Percentiles rank a stretch among this genome's conserved stretches.
phyloP scores from a whole-genome alignment of 345 rosid species.

The Eutrema heterophyllum region DNA sequence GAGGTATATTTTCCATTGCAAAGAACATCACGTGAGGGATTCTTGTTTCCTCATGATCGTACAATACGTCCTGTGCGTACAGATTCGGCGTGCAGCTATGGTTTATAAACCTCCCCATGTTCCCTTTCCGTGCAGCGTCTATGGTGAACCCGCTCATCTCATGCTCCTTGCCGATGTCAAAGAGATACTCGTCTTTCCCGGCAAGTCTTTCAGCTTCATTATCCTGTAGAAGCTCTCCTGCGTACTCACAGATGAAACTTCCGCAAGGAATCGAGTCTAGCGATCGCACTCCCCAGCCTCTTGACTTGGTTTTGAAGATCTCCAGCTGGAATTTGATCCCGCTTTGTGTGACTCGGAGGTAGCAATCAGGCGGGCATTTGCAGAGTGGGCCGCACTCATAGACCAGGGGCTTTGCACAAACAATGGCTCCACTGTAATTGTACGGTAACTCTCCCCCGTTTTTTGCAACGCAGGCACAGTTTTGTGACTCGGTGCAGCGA shows the following conservation, averaged over 20 bases:
- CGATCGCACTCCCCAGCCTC: slow-evolving; percentile 96
- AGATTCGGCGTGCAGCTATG: slow-evolving; percentile 93
- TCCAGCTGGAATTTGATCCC: slow-evolving; percentile 83
- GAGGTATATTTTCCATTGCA: slow-evolving; percentile 78
- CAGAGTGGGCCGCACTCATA: slow-evolving; percentile 85
- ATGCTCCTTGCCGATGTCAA: slow-evolving; percentile 58
- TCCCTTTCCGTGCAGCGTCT: slow-evolving; percentile 74
- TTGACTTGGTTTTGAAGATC: slow-evolving; percentile 67
- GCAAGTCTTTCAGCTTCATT: slow-evolving; percentile 65
- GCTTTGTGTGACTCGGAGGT: slow-evolving; percentile 64
- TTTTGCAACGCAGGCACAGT: slow-evolving; percentile 50
- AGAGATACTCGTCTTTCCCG: slow-evolving; percentile 76
- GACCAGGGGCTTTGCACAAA: slow-evolving; percentile 53
- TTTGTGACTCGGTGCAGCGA: slow-evolving; percentile 45
- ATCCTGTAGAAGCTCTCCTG: slow-evolving; percentile 76
- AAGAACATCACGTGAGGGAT: slow-evolving; percentile 87
- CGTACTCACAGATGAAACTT: slow-evolving; percentile 84
- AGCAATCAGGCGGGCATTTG: slow-evolving; percentile 67
- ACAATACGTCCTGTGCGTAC: slow-evolving; percentile 82
- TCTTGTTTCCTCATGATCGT: slow-evolving; percentile 64
- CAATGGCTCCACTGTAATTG: slow-evolving; percentile 69
- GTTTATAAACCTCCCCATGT: slow-evolving; percentile 82
- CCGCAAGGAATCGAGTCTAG: slow-evolving; percentile 65
- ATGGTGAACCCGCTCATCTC: slow-evolving; percentile 52
- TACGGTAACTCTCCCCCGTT: slow-evolving; percentile 81